Base-by-base conservation (phyloP, 1,284 basidiomycete genomes). In the Athelia sp. region DNA sequence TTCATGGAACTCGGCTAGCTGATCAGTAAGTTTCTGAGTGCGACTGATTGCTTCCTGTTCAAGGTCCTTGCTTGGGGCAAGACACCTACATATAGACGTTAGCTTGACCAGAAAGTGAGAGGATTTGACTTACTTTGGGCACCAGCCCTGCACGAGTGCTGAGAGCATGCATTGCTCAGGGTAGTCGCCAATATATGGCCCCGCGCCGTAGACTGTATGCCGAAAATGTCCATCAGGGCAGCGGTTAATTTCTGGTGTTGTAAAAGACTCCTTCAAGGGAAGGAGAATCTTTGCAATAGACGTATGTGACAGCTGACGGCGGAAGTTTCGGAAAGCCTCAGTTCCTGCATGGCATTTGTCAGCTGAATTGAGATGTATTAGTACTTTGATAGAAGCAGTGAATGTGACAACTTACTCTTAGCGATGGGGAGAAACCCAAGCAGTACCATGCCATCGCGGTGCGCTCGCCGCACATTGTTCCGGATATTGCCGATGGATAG, bases 141-240 rank as follows among this genome's bases (percentile, higher is more conserved):
- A 70, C 67, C 67, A 70, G 1, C 50, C 54, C 26, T 63, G 56
- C 1, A 69, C 62, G 40, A 65, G 57, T 1, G 59, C 50, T 0
- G 62, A 51, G 1, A 70, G 54, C 21, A 56, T 32, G 0, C 59
- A 63, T 43, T 71, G 68, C 44, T 70, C 66, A 0, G 67, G 67
- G 47, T 71, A 70, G 42, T 71, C 65, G 1, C 64, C 67, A 24
- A 69, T 69, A 40, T 62, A 68, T 1, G 67, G 63, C 0, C 65
- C 66, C 36, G 68, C 47, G 0, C 57, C 56, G 53, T 60, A 69
- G 1, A 68, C 58, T 0, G 49, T 55, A 2, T 53, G 50, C 6
- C 60, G 57, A 49, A 57, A 65, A 50, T 67, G 61, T 1, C 64
- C 62, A 59, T 70, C 67, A 0, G 56, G 55, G 46, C 62, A 71